Percentiles rank a stretch among this genome's conserved stretches.
Conservation (phyloP, 352 stramenopile species). For the Pythium monospermum region DNA sequence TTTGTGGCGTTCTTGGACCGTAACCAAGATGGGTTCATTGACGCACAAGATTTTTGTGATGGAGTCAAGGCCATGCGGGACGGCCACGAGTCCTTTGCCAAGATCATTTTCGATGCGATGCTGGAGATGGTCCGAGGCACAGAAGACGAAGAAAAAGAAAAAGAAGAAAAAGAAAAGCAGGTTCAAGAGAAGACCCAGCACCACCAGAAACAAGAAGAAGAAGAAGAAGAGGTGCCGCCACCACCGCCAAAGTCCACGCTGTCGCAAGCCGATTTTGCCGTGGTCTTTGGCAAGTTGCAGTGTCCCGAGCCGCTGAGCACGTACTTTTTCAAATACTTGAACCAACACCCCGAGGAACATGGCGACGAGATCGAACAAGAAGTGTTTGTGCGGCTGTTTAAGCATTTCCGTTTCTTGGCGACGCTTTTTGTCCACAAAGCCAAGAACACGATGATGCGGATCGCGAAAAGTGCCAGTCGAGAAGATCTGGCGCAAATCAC, state of each 20-base stretch:
- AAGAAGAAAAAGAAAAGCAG: constrained; percentile 13
- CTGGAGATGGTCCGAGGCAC: constrained; percentile 38
- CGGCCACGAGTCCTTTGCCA: constrained; percentile 47
- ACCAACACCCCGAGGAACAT: constrained; percentile 30
- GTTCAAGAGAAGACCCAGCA: background rate
- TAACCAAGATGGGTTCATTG: constrained; percentile 68
- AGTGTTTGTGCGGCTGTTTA: constrained; percentile 39
- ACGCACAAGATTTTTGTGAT: constrained; percentile 62
- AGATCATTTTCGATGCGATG: constrained; percentile 62
- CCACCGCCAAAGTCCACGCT: background rate
- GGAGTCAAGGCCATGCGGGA: constrained; percentile 54
- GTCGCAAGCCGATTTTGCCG: constrained; percentile 31
- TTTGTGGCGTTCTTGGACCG: constrained; percentile 66
- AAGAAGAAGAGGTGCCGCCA: constrained; percentile 2
- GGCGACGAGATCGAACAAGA: constrained; percentile 28
- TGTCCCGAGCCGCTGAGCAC: constrained; percentile 49
- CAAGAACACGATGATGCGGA: constrained; percentile 55
- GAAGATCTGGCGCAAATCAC: constrained; percentile 53
- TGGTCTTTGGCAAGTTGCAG: constrained; percentile 48
- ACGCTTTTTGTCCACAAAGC: constrained; percentile 60
- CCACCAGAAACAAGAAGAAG: no score
- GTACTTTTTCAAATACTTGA: constrained; percentile 61
- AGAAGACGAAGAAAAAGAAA: background rate
- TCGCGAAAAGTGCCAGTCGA: constrained; percentile 38
- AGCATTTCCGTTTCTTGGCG: constrained; percentile 60